A percentile compares a stretch with the other conserved stretches of the same genome.
Conservation (phyloP, 306 rosid genomes). For the Cyamopsis tetragonoloba region DNA sequence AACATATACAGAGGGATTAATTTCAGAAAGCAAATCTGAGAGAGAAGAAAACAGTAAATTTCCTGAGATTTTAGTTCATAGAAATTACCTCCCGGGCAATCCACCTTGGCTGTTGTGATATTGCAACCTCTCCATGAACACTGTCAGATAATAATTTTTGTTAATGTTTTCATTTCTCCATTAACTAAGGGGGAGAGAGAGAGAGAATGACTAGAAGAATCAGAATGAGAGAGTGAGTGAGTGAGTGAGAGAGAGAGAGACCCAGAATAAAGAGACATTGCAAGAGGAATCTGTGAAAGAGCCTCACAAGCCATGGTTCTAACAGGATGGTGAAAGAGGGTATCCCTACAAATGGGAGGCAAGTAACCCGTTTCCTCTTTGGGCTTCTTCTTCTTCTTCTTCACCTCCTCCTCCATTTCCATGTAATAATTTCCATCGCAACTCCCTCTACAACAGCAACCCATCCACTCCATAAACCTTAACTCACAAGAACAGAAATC, state of each 20-base stretch:
- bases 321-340: constrained; percentile 41
- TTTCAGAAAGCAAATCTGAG: neutral
- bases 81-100: constrained; percentile 32
- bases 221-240: neutral
- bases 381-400: neutral
- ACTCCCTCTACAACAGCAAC: constrained; percentile 69
- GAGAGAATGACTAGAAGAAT: neutral
- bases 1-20: neutral
- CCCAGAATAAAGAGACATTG: constrained; percentile 60
- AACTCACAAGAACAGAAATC: neutral
- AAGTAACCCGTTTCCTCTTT: constrained; percentile 39
- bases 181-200: neutral
- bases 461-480: constrained; percentile 74
- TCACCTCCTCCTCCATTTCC: too few species aligned
- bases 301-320: constrained; percentile 68
- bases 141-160: constrained; percentile 28
- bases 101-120: constrained; percentile 78
- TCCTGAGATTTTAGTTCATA: constrained; percentile 29
- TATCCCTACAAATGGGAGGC: constrained; percentile 50
- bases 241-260: constrained; percentile 26
- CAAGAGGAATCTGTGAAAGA: constrained; percentile 59
- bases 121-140: constrained; percentile 72
- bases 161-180: neutral
- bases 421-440: constrained; percentile 17
- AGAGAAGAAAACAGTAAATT: constrained; percentile 6